Conservation (phyloP, 164 flowering plant genomes). For the Pachysandra terminalis region DNA sequence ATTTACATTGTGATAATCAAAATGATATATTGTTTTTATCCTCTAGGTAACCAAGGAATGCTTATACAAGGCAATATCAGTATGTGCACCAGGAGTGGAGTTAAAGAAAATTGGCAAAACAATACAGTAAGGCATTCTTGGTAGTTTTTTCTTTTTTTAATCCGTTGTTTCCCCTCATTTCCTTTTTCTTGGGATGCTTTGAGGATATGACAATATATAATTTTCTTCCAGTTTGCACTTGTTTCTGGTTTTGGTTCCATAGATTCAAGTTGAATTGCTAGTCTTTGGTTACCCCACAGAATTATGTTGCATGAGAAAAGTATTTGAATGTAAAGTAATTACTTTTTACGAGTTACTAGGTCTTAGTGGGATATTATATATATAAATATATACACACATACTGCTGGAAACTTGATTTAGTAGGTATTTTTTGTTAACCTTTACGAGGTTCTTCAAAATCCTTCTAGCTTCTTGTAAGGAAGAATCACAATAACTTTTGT, state of each 20-base stretch:
- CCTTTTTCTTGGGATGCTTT: too few relatives aligned
- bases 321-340: not conserved
- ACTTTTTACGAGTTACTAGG: not conserved
- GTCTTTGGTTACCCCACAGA: not conserved
- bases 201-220: too few relatives aligned
- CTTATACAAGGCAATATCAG: slow-evolving; percentile 73
- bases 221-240: too few relatives aligned
- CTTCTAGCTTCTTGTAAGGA: not conserved
- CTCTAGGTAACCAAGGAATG: slow-evolving; percentile 92
- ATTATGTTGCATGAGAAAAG: not conserved
- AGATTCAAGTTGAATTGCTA: too few relatives aligned
- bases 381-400: not conserved
- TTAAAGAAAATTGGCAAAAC: slow-evolving; percentile 79
- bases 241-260: too few relatives aligned
- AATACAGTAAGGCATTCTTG: slow-evolving; percentile 68
- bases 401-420: too few relatives aligned
- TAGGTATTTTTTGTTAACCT: too few relatives aligned
- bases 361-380: not conserved
- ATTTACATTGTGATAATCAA: not conserved
- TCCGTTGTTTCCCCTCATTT: too few relatives aligned
- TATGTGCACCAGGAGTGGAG: slow-evolving; percentile 89
- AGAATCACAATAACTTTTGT: not conserved
- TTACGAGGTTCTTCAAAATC: not conserved
- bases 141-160: slow-evolving; percentile 3
- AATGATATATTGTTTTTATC: slow-evolving; percentile 7